Conservation (phyloP, 768 basidiomycete genomes). For the Amyloporia xantha region DNA sequence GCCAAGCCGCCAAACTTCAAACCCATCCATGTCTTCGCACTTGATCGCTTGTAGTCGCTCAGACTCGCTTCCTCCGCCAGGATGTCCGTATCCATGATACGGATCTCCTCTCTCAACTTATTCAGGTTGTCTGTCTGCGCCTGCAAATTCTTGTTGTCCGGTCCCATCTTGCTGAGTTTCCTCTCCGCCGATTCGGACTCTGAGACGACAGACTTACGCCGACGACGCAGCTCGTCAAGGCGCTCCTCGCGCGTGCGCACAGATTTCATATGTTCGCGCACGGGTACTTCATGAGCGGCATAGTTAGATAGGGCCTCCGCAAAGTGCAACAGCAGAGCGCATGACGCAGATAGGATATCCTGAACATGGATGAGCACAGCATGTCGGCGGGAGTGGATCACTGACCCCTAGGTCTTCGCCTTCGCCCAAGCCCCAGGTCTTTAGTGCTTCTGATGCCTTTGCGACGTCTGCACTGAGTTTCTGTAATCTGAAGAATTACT, state of each 20-base stretch:
- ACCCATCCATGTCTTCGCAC: slow-evolving; percentile 63
- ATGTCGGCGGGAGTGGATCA: slow-evolving; percentile 1
- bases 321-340: slow-evolving; percentile 60
- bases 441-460: slow-evolving; percentile 68
- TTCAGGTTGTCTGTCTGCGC: slow-evolving; percentile 70
- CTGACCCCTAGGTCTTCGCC: slow-evolving; percentile 77
- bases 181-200: slow-evolving; percentile 82
- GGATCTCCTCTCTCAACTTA: slow-evolving; percentile 68
- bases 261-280: slow-evolving; percentile 71
- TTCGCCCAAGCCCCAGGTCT: slow-evolving; percentile 69
- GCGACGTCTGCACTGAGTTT: slow-evolving; percentile 57
- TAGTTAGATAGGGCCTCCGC: slow-evolving; percentile 61
- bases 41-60: slow-evolving; percentile 76
- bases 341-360: slow-evolving; percentile 72
- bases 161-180: slow-evolving; percentile 85
- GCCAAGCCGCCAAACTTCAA: slow-evolving; percentile 84
- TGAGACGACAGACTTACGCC: slow-evolving; percentile 54
- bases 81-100: slow-evolving; percentile 74
- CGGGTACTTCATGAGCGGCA: slow-evolving; percentile 59
- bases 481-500: slow-evolving; percentile 33
- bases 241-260: slow-evolving; percentile 81
- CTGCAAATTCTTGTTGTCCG: slow-evolving; percentile 79
- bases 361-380: background rate
- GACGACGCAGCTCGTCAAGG: slow-evolving; percentile 68
- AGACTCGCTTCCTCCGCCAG: slow-evolving; percentile 73